Percentiles rank a stretch among this genome's conserved stretches.
Conservation (phyloP, 495 filamentous ascomycete genomes). For the Aspergillus hancockii region DNA sequence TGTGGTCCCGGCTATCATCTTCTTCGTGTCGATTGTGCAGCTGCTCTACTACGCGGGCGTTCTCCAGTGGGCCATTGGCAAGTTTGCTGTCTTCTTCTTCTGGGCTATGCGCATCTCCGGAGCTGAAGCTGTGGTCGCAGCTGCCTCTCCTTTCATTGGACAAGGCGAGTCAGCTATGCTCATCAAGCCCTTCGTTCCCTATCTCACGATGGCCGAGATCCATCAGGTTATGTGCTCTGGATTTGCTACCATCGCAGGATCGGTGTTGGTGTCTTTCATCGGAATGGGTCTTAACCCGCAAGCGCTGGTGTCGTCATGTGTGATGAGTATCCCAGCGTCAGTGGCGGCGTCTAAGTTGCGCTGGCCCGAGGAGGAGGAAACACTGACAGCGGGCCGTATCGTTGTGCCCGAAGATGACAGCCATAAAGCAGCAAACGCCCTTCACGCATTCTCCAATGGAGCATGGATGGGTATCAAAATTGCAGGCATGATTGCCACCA, state of each 20-base stretch:
- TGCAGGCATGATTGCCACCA: constrained; percentile 78
- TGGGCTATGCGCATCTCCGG: constrained; percentile 89
- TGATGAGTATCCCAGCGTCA: constrained; percentile 91
- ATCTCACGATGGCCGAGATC: constrained; percentile 80
- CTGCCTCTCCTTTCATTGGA: constrained; percentile 92
- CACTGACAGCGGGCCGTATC: constrained; percentile 74
- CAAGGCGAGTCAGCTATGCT: constrained; percentile 93
- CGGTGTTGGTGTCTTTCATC: constrained; percentile 80
- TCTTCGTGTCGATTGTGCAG: constrained; percentile 87
- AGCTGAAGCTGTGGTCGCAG: constrained; percentile 86
- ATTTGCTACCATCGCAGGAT: constrained; percentile 68
- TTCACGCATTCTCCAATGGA: constrained; percentile 86
- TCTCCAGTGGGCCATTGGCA: constrained; percentile 83
- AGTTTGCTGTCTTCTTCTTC: constrained; percentile 89
- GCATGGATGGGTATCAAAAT: constrained; percentile 90
- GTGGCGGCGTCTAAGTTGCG: constrained; percentile 85
- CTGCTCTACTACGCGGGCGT: constrained; percentile 75
- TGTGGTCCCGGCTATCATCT: constrained; percentile 83
- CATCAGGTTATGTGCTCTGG: constrained; percentile 88
- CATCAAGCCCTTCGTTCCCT: constrained; percentile 79
- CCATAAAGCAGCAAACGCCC: constrained; percentile 67
- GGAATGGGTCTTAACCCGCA: constrained; percentile 76
- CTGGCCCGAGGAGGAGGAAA: constrained; percentile 83
- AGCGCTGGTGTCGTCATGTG: constrained; percentile 81
- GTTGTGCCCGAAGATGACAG: constrained; percentile 74